Base-by-base conservation (phyloP, 2,329 filamentous ascomycete species). In the Orbilia blumenaviensis region DNA sequence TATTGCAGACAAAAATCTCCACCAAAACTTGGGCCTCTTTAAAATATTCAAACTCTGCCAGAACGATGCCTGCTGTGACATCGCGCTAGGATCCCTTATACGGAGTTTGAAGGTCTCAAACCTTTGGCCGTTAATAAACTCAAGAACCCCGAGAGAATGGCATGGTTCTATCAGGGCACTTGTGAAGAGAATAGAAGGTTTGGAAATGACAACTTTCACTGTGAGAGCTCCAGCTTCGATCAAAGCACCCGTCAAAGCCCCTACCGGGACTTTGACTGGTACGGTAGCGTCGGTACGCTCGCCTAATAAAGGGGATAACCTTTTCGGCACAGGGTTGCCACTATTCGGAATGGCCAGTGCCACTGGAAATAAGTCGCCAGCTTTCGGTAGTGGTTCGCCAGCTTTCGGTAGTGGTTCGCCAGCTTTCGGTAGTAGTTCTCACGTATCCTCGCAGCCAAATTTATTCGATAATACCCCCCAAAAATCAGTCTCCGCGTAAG, bases 51-150 rank as follows among this genome's bases (percentile, higher is more conserved):
- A 42, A 10, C 12, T 54, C 14, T 66, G 48, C 21, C 1, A 18
- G 1, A 16, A 64, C 12, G 34, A 27, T 3, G n/a, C 23, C 1
- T 67, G 63, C 42, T 56, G 12, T 1, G 50, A 67, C n/a, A 8
- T 67, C 2, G 63, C 63, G 7, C 1, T 58, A 8, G 63, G 63
- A 0, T 58, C 63, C 14, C 25, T 67, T 9, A 48, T 67, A 21
- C 63, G 63, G 1, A 58, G 10, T 12, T 27, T 67, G 25, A 67
- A 67, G 38, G 1, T 1, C 1, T 6, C 25, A 12, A 7, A 21
- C 0, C 63, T 67, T 8, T 67, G 63, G 63, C 63, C 63, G 0
- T 18, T 67, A 21, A n/a, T 67, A 18, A 21, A 29, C 12, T 56
- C 36, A 10, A 50, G 16, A 8, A 36, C 2, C 1, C 48, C 48